Percentiles rank a stretch among this genome's conserved stretches.
These are phyloP conservation scores for Lasiodiplodia hormozganensis DNA, from an alignment of 2,329 filamentous ascomycete genomes.

Conservation along the genomic window DNA sequence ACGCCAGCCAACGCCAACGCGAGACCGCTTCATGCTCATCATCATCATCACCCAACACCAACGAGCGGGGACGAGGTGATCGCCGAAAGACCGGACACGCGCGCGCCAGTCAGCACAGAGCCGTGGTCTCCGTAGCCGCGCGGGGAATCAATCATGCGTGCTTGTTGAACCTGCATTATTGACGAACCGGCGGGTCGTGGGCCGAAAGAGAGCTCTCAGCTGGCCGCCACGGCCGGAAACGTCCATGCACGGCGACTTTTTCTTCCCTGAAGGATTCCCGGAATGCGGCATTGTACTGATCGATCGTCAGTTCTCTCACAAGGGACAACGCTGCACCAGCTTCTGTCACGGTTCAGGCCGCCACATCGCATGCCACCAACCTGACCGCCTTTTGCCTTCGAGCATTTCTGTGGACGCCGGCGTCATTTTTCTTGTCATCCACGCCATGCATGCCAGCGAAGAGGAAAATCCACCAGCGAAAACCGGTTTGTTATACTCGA, in stretches of 20 bases:
- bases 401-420: background rate
- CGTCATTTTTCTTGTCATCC: background rate
- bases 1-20: slow-evolving; percentile 15
- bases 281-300: background rate
- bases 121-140: background rate
- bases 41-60: slow-evolving; percentile 11
- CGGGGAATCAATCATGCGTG: background rate
- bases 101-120: slow-evolving; percentile 12
- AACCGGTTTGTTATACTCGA: background rate
- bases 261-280: slow-evolving; percentile 3
- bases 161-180: background rate
- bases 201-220: background rate
- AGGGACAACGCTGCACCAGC: background rate
- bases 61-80: background rate
- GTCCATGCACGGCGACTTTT: background rate
- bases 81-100: background rate
- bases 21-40: background rate
- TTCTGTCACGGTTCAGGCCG: background rate
- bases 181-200: background rate
- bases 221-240: background rate
- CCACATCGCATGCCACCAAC: slow-evolving; percentile 16
- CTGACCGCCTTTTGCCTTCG: slow-evolving; percentile 13
- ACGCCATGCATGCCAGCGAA: background rate
- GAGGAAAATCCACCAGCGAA: background rate
- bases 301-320: background rate